Evolutionary conservation across 1,284 basidiomycete genomes (phyloP).

Genomic region (Cryptococcus sp.): DNA sequence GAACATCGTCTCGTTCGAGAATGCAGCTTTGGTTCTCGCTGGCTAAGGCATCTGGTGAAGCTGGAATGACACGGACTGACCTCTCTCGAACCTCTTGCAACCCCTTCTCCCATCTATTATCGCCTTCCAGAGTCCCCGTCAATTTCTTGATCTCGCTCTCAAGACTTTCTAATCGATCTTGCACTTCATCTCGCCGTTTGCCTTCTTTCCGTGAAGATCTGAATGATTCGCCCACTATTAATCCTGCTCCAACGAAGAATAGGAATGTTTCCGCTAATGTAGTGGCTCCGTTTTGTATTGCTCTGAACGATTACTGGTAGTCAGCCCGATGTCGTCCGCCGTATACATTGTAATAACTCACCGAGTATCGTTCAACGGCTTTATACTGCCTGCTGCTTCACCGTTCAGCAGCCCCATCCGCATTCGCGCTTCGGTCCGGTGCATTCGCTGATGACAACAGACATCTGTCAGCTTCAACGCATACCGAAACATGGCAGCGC

Average conservation of each 20-base stretch:
- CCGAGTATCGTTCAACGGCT: constrained; percentile 80
- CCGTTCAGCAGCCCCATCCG: constrained; percentile 79
- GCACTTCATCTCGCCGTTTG: constrained; percentile 71
- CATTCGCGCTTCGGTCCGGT: constrained; percentile 72
- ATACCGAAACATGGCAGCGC: not conserved
- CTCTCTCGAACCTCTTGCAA: constrained; percentile 31
- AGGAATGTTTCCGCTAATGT: constrained; percentile 82
- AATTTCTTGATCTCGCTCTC: constrained; percentile 55
- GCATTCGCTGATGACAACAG: constrained; percentile 57
- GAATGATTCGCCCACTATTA: constrained; percentile 78
- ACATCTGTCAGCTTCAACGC: not conserved
- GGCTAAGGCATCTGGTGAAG: too few species aligned
- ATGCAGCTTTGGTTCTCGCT: too few species aligned
- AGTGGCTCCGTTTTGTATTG: constrained; percentile 85
- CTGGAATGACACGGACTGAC: constrained; percentile 22
- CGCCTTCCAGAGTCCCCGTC: constrained; percentile 21
- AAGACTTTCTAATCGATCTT: constrained; percentile 64
- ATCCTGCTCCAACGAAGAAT: constrained; percentile 70
- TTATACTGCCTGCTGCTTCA: constrained; percentile 65
- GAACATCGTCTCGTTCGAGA: not conserved
- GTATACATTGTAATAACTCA: constrained; percentile 50
- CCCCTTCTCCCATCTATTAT: constrained; percentile 17
- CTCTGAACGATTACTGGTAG: constrained; percentile 56
- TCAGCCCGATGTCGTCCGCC: constrained; percentile 1
- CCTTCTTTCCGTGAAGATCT: constrained; percentile 71